Evolutionary conservation across 352 stramenopile genomes (phyloP).

Genomic region (Pythium diclinum): DNA sequence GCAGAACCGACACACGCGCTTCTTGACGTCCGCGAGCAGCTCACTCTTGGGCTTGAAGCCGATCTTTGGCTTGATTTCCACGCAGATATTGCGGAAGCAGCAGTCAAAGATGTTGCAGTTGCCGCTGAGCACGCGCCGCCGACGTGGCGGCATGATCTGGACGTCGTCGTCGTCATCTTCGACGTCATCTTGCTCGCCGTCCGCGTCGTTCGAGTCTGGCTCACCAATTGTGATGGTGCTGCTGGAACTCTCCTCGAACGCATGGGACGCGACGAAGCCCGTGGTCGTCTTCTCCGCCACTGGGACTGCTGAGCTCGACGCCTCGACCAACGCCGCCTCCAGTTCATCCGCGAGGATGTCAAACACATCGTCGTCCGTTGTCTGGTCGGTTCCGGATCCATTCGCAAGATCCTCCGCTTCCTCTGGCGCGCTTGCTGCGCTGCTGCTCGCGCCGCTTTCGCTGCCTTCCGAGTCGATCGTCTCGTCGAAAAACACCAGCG

Average conservation of each 20-base stretch:
- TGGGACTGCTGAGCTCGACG: neutral
- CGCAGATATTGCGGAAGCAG: conserved; percentile 82
- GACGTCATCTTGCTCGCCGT: conserved; percentile 31
- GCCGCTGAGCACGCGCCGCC: conserved; percentile 33
- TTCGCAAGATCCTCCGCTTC: conserved; percentile 22
- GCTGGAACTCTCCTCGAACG: conserved; percentile 1
- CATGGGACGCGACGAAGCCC: neutral
- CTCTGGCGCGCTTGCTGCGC: conserved; percentile 20
- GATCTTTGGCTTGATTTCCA: conserved; percentile 88
- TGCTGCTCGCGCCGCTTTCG: conserved; percentile 3
- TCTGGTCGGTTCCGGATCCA: conserved; percentile 29
- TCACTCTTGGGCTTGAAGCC: conserved; percentile 62
- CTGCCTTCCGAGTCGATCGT: conserved; percentile 17
- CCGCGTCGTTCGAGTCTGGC: conserved; percentile 4
- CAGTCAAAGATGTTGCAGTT: conserved; percentile 77
- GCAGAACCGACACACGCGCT: conserved; percentile 74
- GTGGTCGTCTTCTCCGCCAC: neutral
- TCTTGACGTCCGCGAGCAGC: conserved; percentile 61
- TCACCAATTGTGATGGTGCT: conserved; percentile 16
- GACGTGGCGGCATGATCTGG: conserved; percentile 11
- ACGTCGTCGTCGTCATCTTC: conserved; percentile 9
- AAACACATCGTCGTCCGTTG: conserved; percentile 32
- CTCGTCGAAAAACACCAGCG: conserved; percentile 37
- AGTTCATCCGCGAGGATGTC: conserved; percentile 16
- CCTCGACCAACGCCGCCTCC: conserved; percentile 9